These are phyloP conservation scores for Aristolochia fimbriata DNA, from an alignment of 164 flowering plant genomes.

Conservation along the genomic window DNA sequence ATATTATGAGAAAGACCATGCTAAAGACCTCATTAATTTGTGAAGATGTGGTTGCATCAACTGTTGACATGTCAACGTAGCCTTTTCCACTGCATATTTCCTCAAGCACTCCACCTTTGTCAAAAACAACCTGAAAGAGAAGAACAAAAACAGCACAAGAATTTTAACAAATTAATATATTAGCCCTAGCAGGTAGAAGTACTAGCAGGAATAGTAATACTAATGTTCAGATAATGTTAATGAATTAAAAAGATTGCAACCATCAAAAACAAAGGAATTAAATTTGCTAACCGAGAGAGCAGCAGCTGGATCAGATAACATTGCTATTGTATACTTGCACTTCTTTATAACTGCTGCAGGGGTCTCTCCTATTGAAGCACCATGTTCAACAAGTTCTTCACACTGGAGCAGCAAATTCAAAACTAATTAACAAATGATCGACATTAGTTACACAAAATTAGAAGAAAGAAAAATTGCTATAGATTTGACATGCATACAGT, in stretches of 20 bases:
- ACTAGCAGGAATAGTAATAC: no score
- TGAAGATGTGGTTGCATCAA: conserved; percentile 76
- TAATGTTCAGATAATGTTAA: neutral
- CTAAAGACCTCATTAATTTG: conserved; percentile 66
- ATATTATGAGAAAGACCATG: neutral
- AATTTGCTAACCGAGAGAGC: conserved; percentile 61
- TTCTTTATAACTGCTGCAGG: conserved; percentile 85
- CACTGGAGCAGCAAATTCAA: conserved; percentile 36
- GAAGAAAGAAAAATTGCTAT: no score
- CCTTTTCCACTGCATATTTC: conserved; percentile 69
- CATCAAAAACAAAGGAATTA: neutral
- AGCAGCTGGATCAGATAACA: conserved; percentile 92
- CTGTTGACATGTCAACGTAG: conserved; percentile 98
- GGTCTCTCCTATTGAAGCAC: conserved; percentile 76
- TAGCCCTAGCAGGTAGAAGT: no score
- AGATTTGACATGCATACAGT: no score
- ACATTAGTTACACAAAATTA: no score
- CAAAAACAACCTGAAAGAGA: conserved; percentile 71
- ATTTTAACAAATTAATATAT: neutral
- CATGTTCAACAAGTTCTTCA: conserved; percentile 75
- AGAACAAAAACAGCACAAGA: neutral
- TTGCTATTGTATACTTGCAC: conserved; percentile 84
- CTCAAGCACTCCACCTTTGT: conserved; percentile 82
- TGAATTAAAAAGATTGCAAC: neutral
- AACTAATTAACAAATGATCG: neutral